phyloP scores from a whole-genome alignment of 2,329 filamentous ascomycete species.

The Alternaria arbusti region DNA sequence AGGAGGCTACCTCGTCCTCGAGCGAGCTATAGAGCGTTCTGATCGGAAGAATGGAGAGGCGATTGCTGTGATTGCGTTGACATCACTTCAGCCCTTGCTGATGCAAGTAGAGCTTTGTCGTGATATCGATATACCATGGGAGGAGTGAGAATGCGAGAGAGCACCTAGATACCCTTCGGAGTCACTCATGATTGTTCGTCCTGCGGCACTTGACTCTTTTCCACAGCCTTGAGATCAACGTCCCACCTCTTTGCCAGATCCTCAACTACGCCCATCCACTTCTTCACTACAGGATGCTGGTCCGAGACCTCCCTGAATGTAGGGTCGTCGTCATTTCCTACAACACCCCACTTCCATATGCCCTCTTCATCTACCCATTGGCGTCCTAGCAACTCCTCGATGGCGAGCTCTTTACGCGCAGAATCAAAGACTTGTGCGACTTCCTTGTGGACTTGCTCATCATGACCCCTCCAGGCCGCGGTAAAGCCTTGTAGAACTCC shows the following conservation, averaged over 20 bases:
- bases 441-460: constrained; percentile 33
- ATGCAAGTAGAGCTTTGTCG: neutral
- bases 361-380: constrained; percentile 75
- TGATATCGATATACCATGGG: neutral
- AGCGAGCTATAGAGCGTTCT: neutral
- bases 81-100: neutral
- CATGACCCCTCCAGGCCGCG: constrained; percentile 52
- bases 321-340: constrained; percentile 41
- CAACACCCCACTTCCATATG: constrained; percentile 70
- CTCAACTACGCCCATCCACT: constrained; percentile 62
- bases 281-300: constrained; percentile 70
- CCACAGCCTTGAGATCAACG: constrained; percentile 49
- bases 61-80: neutral
- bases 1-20: neutral
- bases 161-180: neutral
- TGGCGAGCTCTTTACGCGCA: constrained; percentile 66
- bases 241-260: constrained; percentile 52
- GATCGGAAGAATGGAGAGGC: neutral
- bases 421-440: constrained; percentile 41
- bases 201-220: constrained; percentile 43
- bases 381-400: constrained; percentile 67
- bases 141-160: neutral
- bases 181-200: constrained; percentile 36
- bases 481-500: constrained; percentile 78
- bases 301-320: constrained; percentile 59